phyloP scores from a whole-genome alignment of 176 grass and related monocot genomes.

The Rhynchospora pubera region DNA sequence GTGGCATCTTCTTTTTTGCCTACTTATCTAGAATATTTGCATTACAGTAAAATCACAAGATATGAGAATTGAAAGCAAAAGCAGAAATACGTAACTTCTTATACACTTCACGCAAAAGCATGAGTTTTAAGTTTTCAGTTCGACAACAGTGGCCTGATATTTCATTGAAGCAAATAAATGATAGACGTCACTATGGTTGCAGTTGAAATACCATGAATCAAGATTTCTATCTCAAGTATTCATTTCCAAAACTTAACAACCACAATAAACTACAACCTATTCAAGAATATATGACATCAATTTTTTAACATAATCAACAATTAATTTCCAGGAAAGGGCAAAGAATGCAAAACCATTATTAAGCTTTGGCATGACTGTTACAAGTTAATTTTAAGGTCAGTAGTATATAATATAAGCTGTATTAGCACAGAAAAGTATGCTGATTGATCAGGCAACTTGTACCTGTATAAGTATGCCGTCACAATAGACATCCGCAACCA shows the following conservation, averaged over 20 bases:
- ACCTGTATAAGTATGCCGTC: conserved; percentile 52
- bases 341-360: conserved; percentile 5
- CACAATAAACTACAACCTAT: background rate
- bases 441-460: background rate
- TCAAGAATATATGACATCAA: background rate
- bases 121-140: background rate
- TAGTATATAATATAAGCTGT: background rate
- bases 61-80: background rate
- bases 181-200: background rate
- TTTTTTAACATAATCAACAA: background rate
- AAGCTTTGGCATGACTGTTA: background rate
- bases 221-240: background rate
- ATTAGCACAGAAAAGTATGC: background rate
- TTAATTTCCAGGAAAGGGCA: background rate
- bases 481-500: conserved; percentile 52
- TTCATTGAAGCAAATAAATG: background rate
- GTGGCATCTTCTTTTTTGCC: no score
- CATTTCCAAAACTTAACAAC: background rate
- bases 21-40: background rate
- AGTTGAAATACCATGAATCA: background rate
- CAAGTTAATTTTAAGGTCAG: background rate
- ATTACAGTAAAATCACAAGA: background rate
- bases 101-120: background rate
- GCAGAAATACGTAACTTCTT: background rate
- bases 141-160: background rate